Conservation (phyloP, 441 rosid genomes). For the Eutrema salsugineum region DNA sequence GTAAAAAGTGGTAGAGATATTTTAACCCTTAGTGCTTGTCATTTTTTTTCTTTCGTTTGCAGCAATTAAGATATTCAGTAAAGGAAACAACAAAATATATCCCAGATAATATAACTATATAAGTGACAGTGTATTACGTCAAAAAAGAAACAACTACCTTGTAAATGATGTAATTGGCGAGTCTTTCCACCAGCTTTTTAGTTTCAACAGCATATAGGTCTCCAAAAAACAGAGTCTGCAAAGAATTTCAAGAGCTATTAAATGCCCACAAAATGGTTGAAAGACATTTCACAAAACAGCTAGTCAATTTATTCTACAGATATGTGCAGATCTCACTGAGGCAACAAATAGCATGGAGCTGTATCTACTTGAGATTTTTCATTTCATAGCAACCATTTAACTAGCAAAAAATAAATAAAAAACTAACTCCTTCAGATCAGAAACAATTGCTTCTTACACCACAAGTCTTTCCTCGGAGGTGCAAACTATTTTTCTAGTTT, state of each 20-base stretch:
- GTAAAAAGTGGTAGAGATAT: not conserved
- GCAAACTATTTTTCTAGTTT: not conserved
- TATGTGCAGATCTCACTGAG: not conserved
- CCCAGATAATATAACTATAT: not conserved
- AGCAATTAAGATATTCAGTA: too few relatives aligned
- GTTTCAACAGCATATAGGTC: too few relatives aligned
- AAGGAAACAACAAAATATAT: not conserved
- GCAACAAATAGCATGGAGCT: not conserved
- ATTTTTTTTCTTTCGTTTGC: too few relatives aligned
- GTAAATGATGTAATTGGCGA: too few relatives aligned
- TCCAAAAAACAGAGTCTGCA: too few relatives aligned
- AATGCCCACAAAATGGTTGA: not conserved
- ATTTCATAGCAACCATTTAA: not conserved
- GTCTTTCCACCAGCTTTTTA: too few relatives aligned
- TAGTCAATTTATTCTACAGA: not conserved
- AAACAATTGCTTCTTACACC: too few relatives aligned
- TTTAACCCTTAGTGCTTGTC: too few relatives aligned
- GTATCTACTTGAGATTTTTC: not conserved
- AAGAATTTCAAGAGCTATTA: not conserved
- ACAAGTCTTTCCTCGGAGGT: too few relatives aligned
- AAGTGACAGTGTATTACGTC: not conserved
- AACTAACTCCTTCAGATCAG: not conserved
- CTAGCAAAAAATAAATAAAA: not conserved
- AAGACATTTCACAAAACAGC: not conserved
- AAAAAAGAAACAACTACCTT: too few relatives aligned